Evolutionary conservation across 164 flowering plant species (phyloP), one percentile per base, ranked within the genome.

Genomic region (Nymphaea colorata): DNA sequence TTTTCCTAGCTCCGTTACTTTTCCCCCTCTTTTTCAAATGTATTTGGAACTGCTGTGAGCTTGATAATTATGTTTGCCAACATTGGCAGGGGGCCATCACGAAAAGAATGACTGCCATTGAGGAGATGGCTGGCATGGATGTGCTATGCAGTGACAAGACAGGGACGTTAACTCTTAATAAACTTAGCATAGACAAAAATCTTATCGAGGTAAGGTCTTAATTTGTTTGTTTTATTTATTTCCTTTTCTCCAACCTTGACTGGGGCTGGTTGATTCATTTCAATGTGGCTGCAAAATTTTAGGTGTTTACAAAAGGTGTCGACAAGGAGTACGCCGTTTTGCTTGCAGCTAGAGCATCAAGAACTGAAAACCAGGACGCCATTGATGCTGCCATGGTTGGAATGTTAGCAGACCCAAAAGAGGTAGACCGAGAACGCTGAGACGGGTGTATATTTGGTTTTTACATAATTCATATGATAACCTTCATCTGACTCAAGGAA

Each of bases 111-210:
- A 88, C 93, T n/a, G 93, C 93, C 65, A 88, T 88, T 68, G 93
- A 88, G 69, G 93, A 88, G 77, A 83, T 88, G 90, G 93, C 93
- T 10, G 93, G 93, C 41, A 87, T 87, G 93, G 93, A 87, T 67
- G 82, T 80, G 2, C 80, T 80, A 43, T 80, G 82, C 69, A 77
- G 80, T 72, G 82, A 80, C 16, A 80, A 80, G 68, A 80, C 82
- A 0, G 82, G 82, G 8, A 80, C 82, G 1, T 43, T 80, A 42
- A 80, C 82, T 3, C 80, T 80, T 14, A 80, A 80, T 73, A 80
- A 80, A 69, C 68, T 80, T 42, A 45, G 53, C 53, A 45, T 80
- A 47, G 82, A 80, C 70, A 77, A 51, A 68, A 77, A 65, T 67
- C 64, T 80, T n/a, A 60, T 80, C 65, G 82, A 80, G 69, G 63